Base-by-base conservation (phyloP, 2,329 filamentous ascomycete genomes). In the Pseudogymnoascus sp. region DNA sequence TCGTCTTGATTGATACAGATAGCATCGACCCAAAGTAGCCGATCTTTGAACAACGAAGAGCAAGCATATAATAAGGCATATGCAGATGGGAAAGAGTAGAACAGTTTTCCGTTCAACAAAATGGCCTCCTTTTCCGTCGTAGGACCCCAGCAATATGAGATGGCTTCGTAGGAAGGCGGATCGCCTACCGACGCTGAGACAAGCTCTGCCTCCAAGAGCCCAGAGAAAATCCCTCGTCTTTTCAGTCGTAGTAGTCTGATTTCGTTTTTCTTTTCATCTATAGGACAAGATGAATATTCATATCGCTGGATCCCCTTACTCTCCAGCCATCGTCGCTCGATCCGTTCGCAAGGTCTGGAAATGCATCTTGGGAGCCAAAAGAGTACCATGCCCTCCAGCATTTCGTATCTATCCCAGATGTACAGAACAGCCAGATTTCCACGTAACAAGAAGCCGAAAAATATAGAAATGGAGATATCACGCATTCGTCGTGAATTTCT, bases 1-100 rank as follows among this genome's bases (percentile, higher is more conserved):
- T 59, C 59, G 29, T 6, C 8, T 38, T 68, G 68, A 41, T 69
- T 63, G 31, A 33, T 33, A 33, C 31, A 33, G 31, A 33, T 33
- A 33, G 31, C 31, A 33, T 33, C 31, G 10, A 37, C 12, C 35
- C 35, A 37, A 37, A 37, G 35, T 37, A 37, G 35, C 35, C 35
- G 35, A 37, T 37, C 35, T 37, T 37, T 37, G 35, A 37, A 37
- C 12, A 37, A 37, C 35, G 35, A 37, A 37, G 35, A 37, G 35
- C 35, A 37, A 37, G 35, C 12, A 37, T 37, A 37, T 37, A 37
- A n/a, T 37, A 37, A 37, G 35, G 4, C 35, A 37, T 37, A 37
- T 37, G 35, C 35, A 37, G 35, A 37, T 37, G 35, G 35, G n/a
- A 37, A 37, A 37, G 12, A 37, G 35, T 37, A 5, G 12, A 37